Conservation (phyloP, 345 rosid species). For the Eucalyptus leucophloia region DNA sequence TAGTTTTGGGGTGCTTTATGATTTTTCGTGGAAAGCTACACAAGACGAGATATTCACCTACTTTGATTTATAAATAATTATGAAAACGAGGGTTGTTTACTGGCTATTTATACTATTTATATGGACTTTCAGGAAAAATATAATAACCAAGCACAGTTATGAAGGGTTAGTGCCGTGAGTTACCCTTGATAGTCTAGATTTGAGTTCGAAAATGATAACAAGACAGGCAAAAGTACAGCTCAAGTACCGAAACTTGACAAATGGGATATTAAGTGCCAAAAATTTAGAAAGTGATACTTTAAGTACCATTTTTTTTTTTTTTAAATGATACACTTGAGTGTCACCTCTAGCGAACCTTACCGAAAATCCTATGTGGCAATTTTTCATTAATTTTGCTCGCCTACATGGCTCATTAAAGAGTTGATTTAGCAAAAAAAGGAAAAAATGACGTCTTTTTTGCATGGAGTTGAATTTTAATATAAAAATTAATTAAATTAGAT, state of each 20-base stretch:
- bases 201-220: no score
- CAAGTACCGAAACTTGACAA: fast-evolving
- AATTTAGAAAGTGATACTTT: fast-evolving
- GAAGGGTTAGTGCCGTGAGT: fast-evolving
- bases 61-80: not conserved
- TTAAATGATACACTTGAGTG: no score
- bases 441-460: no score
- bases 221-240: fast-evolving
- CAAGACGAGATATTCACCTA: not conserved
- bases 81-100: not conserved
- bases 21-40: not conserved
- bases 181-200: no score
- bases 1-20: not conserved
- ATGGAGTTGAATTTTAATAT: no score
- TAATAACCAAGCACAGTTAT: not conserved
- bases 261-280: fast-evolving
- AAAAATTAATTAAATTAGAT: no score
- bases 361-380: fast-evolving
- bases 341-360: fast-evolving
- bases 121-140: not conserved
- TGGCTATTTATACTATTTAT: not conserved
- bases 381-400: no score
- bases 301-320: no score
- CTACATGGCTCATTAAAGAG: fast-evolving
- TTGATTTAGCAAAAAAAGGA: fast-evolving